These are phyloP conservation scores for Sabuloglossum arenarium DNA, from an alignment of 495 filamentous ascomycete genomes.

Conservation along the genomic window DNA sequence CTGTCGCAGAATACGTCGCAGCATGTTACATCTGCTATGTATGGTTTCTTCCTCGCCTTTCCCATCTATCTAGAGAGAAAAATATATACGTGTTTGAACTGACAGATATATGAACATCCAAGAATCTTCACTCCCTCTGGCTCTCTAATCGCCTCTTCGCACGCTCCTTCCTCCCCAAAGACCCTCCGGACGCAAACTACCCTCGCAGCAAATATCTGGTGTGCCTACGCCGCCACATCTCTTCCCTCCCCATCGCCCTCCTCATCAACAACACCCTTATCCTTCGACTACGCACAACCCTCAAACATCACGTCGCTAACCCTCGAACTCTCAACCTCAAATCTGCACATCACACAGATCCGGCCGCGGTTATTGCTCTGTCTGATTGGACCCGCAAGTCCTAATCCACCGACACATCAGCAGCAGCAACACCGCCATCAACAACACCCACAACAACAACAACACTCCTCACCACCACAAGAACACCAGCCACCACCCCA, in stretches of 20 bases:
- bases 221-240: conserved; percentile 6
- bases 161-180: conserved; percentile 9
- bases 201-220: conserved; percentile 13
- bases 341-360: conserved; percentile 16
- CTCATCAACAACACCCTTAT: neutral
- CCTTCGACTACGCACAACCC: neutral
- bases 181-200: conserved; percentile 15
- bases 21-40: conserved; percentile 19
- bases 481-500: neutral
- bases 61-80: neutral
- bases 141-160: conserved; percentile 12
- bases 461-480: neutral
- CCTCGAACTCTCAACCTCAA: conserved; percentile 15
- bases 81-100: no score
- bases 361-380: conserved; percentile 14
- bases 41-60: neutral
- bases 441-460: neutral
- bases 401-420: conserved; percentile 7
- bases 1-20: conserved; percentile 18
- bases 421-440: neutral
- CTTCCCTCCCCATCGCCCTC: neutral
- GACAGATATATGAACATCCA: conserved; percentile 10
- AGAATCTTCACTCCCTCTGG: conserved; percentile 12
- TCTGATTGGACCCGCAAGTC: conserved; percentile 13
- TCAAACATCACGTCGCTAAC: conserved; percentile 13